Evolutionary conservation across 768 basidiomycete genomes (phyloP).

Genomic region (Rubroboletus pulcherrimus): DNA sequence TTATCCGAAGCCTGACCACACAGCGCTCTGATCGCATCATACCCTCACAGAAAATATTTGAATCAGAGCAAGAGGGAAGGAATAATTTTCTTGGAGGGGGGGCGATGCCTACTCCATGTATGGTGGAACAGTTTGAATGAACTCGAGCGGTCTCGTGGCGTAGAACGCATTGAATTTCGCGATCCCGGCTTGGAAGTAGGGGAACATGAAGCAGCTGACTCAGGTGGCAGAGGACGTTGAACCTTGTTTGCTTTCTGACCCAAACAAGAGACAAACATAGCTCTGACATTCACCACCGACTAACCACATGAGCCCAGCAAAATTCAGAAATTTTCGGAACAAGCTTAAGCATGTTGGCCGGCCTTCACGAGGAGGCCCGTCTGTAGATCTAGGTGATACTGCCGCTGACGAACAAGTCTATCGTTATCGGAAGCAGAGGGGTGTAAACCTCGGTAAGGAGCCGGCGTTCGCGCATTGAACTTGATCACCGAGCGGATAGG

Average conservation of each 20-base stretch:
- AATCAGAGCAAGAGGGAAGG: not conserved
- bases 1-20: not conserved
- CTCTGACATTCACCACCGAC: no score
- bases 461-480: not conserved
- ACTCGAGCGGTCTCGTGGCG: not conserved
- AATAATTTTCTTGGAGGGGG: not conserved
- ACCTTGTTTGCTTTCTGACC: constrained; percentile 10
- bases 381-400: constrained; percentile 4
- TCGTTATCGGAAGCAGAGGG: constrained; percentile 68
- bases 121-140: not conserved
- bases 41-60: not conserved
- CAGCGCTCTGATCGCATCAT: constrained; percentile 5
- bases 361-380: not conserved
- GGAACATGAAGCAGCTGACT: not conserved
- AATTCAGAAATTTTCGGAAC: constrained; percentile 14
- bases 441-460: constrained; percentile 71
- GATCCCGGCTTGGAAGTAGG: not conserved
- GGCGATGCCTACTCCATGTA: not conserved
- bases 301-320: constrained; percentile 7
- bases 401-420: constrained; percentile 32
- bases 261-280: constrained; percentile 14
- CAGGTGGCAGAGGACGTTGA: not conserved
- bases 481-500: constrained; percentile 37
- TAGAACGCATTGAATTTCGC: not conserved
- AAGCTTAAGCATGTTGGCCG: constrained; percentile 12